phyloP scores from a whole-genome alignment of 2,329 filamentous ascomycete species.

The Escovopsis weberi region DNA sequence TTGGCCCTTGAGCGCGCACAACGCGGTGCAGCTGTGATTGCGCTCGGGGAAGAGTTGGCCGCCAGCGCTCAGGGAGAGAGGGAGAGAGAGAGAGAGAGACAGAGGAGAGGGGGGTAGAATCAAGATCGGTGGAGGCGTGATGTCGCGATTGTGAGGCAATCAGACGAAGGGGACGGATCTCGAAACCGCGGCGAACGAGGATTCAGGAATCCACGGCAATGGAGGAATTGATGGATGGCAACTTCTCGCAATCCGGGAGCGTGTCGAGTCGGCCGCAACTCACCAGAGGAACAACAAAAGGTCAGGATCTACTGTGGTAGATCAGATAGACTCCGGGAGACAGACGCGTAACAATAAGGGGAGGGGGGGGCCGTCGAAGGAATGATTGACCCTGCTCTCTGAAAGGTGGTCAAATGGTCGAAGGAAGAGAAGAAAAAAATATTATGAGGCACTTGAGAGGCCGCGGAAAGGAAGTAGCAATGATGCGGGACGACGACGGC shows the following conservation, averaged over 20 bases:
- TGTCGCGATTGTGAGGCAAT: too few relatives aligned
- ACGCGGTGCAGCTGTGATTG: neutral
- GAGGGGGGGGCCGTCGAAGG: slow-evolving; percentile 9
- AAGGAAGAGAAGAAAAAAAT: slow-evolving; percentile 2
- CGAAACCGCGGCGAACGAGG: neutral
- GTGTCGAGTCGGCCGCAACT: too few relatives aligned
- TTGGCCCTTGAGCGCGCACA: too few relatives aligned
- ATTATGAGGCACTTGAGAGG: slow-evolving; percentile 6
- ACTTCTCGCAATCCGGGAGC: neutral
- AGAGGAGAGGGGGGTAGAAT: too few relatives aligned
- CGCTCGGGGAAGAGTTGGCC: neutral
- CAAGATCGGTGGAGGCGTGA: too few relatives aligned
- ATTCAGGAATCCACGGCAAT: neutral
- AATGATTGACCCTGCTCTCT: slow-evolving; percentile 13
- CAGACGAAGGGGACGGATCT: too few relatives aligned
- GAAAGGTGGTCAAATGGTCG: slow-evolving; percentile 7
- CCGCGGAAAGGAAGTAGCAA: slow-evolving; percentile 21
- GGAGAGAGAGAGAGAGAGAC: slow-evolving; percentile 5
- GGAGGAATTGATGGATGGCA: neutral
- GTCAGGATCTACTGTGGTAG: too few relatives aligned
- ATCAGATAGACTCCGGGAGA: too few relatives aligned
- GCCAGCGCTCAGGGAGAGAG: slow-evolving; percentile 9
- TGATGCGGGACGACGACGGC: slow-evolving; percentile 17
- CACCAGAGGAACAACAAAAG: too few relatives aligned
- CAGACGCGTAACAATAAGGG: slow-evolving; percentile 21